These are phyloP conservation scores for Inonotus hispidus DNA, from an alignment of 1,284 basidiomycete genomes.

Conservation along the genomic window DNA sequence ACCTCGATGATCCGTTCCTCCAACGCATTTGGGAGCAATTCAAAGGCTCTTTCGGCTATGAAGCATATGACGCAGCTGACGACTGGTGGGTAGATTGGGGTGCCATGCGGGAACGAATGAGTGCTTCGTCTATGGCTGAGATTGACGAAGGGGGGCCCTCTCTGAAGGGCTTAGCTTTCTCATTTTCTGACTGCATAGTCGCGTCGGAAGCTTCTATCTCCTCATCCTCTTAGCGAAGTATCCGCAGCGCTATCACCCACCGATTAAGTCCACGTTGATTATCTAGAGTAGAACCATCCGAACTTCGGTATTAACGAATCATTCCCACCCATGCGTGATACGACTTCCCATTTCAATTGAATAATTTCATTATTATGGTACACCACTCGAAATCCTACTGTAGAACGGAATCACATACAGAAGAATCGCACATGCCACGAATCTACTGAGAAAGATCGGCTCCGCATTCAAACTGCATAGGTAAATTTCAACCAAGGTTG, in stretches of 20 bases:
- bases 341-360: too few species aligned
- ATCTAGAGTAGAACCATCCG: too few species aligned
- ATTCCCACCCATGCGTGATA: too few species aligned
- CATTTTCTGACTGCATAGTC: neutral
- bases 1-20: slow-evolving; percentile 5
- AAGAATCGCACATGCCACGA: too few species aligned
- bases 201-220: neutral
- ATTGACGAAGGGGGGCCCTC: slow-evolving; percentile 23
- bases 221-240: neutral
- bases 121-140: slow-evolving; percentile 5
- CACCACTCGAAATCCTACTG: too few species aligned
- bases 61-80: slow-evolving; percentile 18
- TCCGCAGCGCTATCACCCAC: neutral
- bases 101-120: slow-evolving; percentile 5
- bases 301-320: too few species aligned
- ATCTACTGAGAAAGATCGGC: too few species aligned
- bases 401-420: too few species aligned
- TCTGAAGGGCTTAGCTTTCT: neutral
- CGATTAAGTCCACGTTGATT: neutral
- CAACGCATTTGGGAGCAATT: slow-evolving; percentile 15
- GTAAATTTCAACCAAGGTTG: neutral
- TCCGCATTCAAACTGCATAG: too few species aligned
- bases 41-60: slow-evolving; percentile 15
- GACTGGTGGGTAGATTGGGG: slow-evolving; percentile 20
- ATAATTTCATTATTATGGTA: too few species aligned